Percentiles rank a stretch among this genome's conserved stretches.
These are phyloP conservation scores for Delitschia confertaspora DNA, from an alignment of 495 filamentous ascomycete species.

Conservation along the genomic window DNA sequence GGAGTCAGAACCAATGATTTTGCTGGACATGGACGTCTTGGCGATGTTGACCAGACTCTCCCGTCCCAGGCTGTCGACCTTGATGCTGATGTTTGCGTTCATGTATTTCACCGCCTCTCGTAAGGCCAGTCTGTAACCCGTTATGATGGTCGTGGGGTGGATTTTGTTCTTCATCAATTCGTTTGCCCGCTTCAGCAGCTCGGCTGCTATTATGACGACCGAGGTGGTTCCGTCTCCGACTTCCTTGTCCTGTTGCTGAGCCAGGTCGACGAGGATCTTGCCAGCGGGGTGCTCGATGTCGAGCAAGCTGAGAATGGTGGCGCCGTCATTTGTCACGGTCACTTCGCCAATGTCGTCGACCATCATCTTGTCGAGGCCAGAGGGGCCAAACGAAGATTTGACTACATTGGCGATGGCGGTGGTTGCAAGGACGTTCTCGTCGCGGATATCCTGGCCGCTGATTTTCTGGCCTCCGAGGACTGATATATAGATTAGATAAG, in stretches of 20 bases:
- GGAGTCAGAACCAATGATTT: slow-evolving; percentile 92
- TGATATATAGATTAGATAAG: slow-evolving; percentile 28
- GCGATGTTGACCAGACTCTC: slow-evolving; percentile 91
- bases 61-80: slow-evolving; percentile 80
- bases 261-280: slow-evolving; percentile 95
- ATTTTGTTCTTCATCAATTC: slow-evolving; percentile 99
- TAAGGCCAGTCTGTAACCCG: slow-evolving; percentile 89
- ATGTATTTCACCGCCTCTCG: slow-evolving; percentile 97
- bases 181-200: slow-evolving; percentile 88
- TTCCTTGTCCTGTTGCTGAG: slow-evolving; percentile 98
- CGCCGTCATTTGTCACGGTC: slow-evolving; percentile 97
- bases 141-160: slow-evolving; percentile 99
- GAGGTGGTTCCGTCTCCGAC: slow-evolving; percentile 96
- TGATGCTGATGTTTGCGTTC: slow-evolving; percentile 93
- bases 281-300: slow-evolving; percentile 97
- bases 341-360: slow-evolving; percentile 99
- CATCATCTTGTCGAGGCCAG: slow-evolving; percentile 99
- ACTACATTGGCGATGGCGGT: slow-evolving; percentile 98
- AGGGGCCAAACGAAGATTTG: slow-evolving; percentile 96
- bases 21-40: slow-evolving; percentile 98
- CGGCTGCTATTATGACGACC: slow-evolving; percentile 92
- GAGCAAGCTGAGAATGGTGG: slow-evolving; percentile 87
- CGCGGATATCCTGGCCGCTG: slow-evolving; percentile 86
- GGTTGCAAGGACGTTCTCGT: slow-evolving; percentile 94
- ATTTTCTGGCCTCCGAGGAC: slow-evolving; percentile 92